These are phyloP conservation scores for Mycena rebaudengoi DNA, from an alignment of 768 basidiomycete species.

Conservation along the genomic window DNA sequence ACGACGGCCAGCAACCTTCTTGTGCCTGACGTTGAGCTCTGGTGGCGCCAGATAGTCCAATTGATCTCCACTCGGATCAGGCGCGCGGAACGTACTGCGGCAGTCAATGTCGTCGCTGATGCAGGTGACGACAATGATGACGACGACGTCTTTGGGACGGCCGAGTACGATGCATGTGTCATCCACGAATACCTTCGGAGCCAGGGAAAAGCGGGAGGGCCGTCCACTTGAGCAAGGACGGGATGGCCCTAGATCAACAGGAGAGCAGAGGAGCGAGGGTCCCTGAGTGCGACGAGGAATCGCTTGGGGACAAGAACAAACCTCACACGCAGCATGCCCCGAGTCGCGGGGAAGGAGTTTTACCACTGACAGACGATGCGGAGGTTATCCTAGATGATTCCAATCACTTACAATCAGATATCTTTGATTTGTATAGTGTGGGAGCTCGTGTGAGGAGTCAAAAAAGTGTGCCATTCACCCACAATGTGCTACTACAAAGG, in stretches of 20 bases:
- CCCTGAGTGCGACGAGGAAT: conserved; percentile 10
- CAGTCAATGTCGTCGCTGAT: not conserved
- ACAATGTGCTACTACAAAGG: not conserved
- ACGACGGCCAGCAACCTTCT: not conserved
- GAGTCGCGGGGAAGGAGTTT: not conserved
- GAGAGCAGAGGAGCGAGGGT: not conserved
- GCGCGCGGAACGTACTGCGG: not conserved
- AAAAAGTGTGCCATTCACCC: conserved; percentile 1
- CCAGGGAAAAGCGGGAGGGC: conserved; percentile 14
- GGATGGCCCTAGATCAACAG: not conserved
- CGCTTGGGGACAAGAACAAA: conserved; percentile 5
- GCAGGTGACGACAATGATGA: not conserved
- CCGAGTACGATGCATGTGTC: not conserved
- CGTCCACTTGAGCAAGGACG: not conserved
- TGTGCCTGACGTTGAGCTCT: conserved; percentile 18
- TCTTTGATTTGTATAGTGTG: conserved; percentile 10
- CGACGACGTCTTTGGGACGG: not conserved
- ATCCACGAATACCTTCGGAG: not conserved
- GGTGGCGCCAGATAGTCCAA: conserved; percentile 28
- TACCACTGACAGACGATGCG: not conserved
- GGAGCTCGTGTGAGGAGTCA: not conserved
- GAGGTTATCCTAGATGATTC: not conserved
- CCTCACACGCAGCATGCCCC: not conserved
- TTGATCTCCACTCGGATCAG: not conserved
- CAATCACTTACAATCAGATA: not conserved